These are phyloP conservation scores for Aspergillus viridinutans DNA, from an alignment of 2,329 filamentous ascomycete genomes.

Conservation along the genomic window DNA sequence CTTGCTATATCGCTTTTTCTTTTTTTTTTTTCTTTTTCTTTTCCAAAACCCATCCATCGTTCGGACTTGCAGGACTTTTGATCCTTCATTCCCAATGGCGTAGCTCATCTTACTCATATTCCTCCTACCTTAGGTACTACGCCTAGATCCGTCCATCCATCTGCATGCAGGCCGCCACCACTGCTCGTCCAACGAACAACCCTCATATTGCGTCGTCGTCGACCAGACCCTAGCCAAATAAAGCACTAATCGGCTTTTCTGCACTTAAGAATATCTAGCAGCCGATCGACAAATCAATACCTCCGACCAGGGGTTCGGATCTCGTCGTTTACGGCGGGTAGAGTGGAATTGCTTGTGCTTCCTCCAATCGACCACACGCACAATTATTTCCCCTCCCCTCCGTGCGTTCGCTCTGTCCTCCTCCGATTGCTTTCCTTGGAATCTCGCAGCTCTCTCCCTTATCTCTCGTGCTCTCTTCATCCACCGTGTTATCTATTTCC, in stretches of 20 bases:
- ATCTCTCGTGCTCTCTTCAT: constrained; percentile 1
- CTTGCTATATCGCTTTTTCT: constrained; percentile 3
- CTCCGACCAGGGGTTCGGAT: constrained; percentile 1
- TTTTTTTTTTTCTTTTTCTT: constrained; percentile 5
- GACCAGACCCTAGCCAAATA: constrained; percentile 1
- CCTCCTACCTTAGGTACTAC: neutral
- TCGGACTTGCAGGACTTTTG: neutral
- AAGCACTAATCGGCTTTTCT: neutral
- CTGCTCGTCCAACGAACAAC: neutral
- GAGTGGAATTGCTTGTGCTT: constrained; percentile 23
- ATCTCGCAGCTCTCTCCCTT: neutral
- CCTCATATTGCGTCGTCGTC: neutral
- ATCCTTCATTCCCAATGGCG: neutral
- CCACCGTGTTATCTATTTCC: constrained; percentile 3
- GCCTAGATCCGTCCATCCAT: neutral
- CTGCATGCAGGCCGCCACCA: neutral
- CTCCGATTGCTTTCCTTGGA: neutral
- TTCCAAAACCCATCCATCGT: neutral
- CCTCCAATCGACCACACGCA: constrained; percentile 1
- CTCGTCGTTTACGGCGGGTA: constrained; percentile 33
- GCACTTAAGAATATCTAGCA: neutral
- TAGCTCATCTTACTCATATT: neutral
- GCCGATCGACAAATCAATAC: neutral
- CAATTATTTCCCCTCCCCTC: constrained; percentile 1
- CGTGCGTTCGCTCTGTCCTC: neutral